Percentiles rank a stretch among this genome's conserved stretches.
These are phyloP conservation scores for Trichosporon sp. DNA, from an alignment of 1,284 basidiomycete species.

Conservation along the genomic window DNA sequence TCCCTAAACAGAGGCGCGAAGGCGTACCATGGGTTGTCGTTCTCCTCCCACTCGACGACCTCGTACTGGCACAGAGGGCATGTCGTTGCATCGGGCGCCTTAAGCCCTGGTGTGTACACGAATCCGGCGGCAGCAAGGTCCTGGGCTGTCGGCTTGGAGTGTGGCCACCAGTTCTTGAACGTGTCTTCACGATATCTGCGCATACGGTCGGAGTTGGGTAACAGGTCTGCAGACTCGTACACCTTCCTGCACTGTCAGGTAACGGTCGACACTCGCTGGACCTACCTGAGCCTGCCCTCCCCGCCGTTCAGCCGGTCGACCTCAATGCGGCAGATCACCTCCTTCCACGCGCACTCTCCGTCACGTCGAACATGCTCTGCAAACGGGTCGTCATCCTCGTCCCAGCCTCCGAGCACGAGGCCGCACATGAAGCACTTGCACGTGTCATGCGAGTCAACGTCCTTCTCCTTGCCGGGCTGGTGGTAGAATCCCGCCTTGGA, in stretches of 20 bases:
- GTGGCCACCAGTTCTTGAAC: constrained; percentile 65
- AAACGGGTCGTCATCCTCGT: constrained; percentile 70
- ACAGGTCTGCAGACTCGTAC: constrained; percentile 56
- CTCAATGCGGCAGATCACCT: constrained; percentile 61
- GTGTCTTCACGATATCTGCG: constrained; percentile 64
- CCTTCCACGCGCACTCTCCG: constrained; percentile 71
- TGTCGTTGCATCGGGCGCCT: constrained; percentile 62
- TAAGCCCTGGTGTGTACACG: constrained; percentile 60
- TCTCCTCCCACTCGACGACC: constrained; percentile 70
- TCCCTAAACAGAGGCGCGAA: constrained; percentile 10
- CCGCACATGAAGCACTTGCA: constrained; percentile 66
- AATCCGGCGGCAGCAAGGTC: constrained; percentile 79
- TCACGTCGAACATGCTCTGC: constrained; percentile 61
- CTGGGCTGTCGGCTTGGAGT: constrained; percentile 63
- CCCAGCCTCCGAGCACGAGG: constrained; percentile 72
- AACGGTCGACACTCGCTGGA: neutral
- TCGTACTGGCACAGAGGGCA: constrained; percentile 71
- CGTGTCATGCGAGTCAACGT: constrained; percentile 24
- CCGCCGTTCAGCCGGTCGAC: constrained; percentile 29
- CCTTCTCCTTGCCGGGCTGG: constrained; percentile 18
- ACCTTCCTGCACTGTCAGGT: constrained; percentile 50
- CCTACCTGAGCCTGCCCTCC: constrained; percentile 12
- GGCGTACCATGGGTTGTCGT: constrained; percentile 67
- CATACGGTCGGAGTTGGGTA: constrained; percentile 62
- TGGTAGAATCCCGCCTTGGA: constrained; percentile 79